phyloP scores from a whole-genome alignment of 2,329 filamentous ascomycete genomes.

The Hypoxylon sp. region DNA sequence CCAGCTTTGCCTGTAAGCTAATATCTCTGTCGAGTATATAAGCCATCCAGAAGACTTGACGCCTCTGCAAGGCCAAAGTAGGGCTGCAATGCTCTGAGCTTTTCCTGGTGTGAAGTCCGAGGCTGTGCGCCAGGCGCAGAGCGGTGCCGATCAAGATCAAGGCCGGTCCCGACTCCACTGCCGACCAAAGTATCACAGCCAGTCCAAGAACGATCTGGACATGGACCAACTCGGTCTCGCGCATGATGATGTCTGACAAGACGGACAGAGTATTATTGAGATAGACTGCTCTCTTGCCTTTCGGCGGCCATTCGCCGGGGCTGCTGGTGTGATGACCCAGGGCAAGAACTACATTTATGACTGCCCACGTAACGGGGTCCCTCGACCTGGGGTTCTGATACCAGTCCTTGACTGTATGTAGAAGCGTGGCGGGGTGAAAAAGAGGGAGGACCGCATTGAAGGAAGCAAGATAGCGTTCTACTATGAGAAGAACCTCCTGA shows the following conservation, averaged over 20 bases:
- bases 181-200: constrained; percentile 34
- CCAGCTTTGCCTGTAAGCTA: constrained; percentile 45
- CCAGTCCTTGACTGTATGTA: constrained; percentile 46
- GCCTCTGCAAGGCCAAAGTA: constrained; percentile 25
- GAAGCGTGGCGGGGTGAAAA: constrained; percentile 46
- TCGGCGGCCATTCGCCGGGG: constrained; percentile 26
- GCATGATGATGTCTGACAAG: constrained; percentile 36
- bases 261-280: constrained; percentile 48
- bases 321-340: constrained; percentile 43
- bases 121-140: constrained; percentile 37
- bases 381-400: constrained; percentile 41
- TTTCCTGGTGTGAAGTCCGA: constrained; percentile 26
- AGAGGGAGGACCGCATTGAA: constrained; percentile 48
- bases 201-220: constrained; percentile 40
- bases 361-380: constrained; percentile 47
- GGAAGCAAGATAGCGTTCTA: constrained; percentile 48
- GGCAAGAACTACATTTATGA: constrained; percentile 50
- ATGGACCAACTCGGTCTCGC: constrained; percentile 35
- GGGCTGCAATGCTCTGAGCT: constrained; percentile 13
- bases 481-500: constrained; percentile 44
- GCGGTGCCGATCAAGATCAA: constrained; percentile 36
- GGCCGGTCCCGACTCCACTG: constrained; percentile 34
- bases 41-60: constrained; percentile 42
- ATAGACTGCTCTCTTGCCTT: constrained; percentile 35
- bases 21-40: constrained; percentile 47